These are phyloP conservation scores for Venturia oleaginea DNA, from an alignment of 2,329 filamentous ascomycete genomes.

Conservation along the genomic window DNA sequence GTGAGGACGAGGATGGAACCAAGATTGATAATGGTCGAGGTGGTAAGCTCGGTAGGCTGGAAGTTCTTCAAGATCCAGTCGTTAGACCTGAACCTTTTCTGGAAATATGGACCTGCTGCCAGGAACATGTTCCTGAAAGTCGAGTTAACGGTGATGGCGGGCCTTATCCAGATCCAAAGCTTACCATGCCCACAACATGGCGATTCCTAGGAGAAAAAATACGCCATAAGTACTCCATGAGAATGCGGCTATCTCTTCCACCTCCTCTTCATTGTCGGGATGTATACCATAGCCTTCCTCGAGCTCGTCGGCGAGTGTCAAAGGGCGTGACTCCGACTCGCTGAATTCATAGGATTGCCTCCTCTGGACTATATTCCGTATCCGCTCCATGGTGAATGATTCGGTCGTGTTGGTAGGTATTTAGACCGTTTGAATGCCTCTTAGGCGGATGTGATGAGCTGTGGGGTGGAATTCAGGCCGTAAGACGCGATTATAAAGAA, in stretches of 20 bases:
- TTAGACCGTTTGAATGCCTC: background rate
- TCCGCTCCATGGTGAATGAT: slow-evolving; percentile 25
- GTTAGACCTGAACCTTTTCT: slow-evolving; percentile 64
- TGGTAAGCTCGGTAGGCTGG: slow-evolving; percentile 79
- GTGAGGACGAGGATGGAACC: slow-evolving; percentile 65
- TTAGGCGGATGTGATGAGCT: background rate
- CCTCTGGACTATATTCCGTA: slow-evolving; percentile 25
- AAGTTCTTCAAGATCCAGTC: slow-evolving; percentile 70
- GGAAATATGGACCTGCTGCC: slow-evolving; percentile 88
- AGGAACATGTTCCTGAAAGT: slow-evolving; percentile 91
- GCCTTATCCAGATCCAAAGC: slow-evolving; percentile 26
- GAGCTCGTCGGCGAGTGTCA: slow-evolving; percentile 13
- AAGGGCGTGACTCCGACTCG: slow-evolving; percentile 4
- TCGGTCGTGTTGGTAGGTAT: background rate
- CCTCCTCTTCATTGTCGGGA: background rate
- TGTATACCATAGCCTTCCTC: slow-evolving; percentile 16
- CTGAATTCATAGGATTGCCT: slow-evolving; percentile 25
- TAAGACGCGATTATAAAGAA: background rate
- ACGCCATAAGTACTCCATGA: slow-evolving; percentile 81
- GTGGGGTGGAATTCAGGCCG: background rate
- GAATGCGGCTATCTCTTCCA: slow-evolving; percentile 39
- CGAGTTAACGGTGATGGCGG: slow-evolving; percentile 13
- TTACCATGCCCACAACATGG: slow-evolving; percentile 97
- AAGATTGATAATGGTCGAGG: slow-evolving; percentile 79
- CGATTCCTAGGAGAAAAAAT: slow-evolving; percentile 76